phyloP scores from a whole-genome alignment of 805 yeast genomes.

The Hanseniaspora pseudoguilliermondii region DNA sequence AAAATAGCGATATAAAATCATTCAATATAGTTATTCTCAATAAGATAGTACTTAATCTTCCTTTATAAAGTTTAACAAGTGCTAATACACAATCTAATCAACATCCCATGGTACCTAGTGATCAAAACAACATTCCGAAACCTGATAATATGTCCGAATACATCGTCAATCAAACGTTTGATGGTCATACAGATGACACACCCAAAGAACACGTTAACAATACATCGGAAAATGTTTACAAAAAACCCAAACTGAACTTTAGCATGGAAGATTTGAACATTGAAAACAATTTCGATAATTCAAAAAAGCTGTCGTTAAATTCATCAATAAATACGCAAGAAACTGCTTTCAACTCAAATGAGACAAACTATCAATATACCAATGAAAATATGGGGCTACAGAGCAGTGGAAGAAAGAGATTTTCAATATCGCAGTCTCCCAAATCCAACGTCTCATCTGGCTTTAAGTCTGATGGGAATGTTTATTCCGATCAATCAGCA shows the following conservation, averaged over 20 bases:
- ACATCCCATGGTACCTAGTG: background rate
- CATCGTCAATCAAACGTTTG: background rate
- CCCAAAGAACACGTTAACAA: background rate
- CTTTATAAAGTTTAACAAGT: background rate
- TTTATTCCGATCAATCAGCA: background rate
- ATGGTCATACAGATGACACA: background rate
- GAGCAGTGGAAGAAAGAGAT: background rate
- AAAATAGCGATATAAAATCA: no score
- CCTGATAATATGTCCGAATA: background rate
- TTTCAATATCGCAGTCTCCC: conserved; percentile 10
- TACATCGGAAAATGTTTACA: background rate
- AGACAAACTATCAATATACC: background rate
- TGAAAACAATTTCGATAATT: background rate
- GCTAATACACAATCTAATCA: background rate
- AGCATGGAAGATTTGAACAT: background rate
- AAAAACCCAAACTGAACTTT: background rate
- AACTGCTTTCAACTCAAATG: background rate
- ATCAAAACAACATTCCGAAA: background rate
- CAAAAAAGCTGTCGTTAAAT: background rate
- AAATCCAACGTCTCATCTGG: conserved; percentile 5
- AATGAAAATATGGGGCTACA: background rate
- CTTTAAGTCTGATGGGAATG: background rate
- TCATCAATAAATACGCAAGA: conserved; percentile 3
- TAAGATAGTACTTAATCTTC: no score
- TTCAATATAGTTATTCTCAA: no score